Percentiles rank a stretch among this genome's conserved stretches.
Conservation (phyloP, 768 basidiomycete species). For the Paxillus ammoniavirescens region DNA sequence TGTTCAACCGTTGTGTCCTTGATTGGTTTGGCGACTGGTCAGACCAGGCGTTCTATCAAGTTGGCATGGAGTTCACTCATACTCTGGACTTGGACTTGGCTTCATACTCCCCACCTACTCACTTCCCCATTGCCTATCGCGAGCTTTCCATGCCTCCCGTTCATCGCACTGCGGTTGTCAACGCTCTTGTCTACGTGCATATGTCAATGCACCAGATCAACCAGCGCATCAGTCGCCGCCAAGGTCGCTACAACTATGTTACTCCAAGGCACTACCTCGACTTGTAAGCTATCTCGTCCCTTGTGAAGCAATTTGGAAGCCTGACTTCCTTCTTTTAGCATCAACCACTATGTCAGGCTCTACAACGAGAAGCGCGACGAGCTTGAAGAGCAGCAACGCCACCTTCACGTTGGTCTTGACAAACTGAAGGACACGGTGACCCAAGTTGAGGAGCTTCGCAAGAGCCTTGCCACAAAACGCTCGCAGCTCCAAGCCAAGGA, state of each 20-base stretch:
- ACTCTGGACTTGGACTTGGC: constrained; percentile 89
- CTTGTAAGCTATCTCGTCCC: constrained; percentile 67
- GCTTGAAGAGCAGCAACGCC: constrained; percentile 96
- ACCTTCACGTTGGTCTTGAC: constrained; percentile 96
- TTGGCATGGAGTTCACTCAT: constrained; percentile 94
- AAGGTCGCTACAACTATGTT: constrained; percentile 95
- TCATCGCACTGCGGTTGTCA: constrained; percentile 89
- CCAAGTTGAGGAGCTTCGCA: constrained; percentile 94
- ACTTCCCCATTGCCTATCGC: constrained; percentile 90
- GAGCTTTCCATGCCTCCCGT: constrained; percentile 81
- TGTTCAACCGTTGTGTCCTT: constrained; percentile 98
- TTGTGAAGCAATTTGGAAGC: neutral
- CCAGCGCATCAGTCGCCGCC: constrained; percentile 81
- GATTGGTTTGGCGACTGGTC: constrained; percentile 99
- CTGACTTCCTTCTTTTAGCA: constrained; percentile 46
- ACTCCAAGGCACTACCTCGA: constrained; percentile 98
- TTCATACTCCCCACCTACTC: constrained; percentile 71
- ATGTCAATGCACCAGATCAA: constrained; percentile 88
- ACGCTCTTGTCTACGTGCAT: constrained; percentile 91
- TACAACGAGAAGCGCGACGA: constrained; percentile 97
- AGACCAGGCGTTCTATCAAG: constrained; percentile 97
- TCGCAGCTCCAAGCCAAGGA: constrained; percentile 92
- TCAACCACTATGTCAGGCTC: constrained; percentile 94
- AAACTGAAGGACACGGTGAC: constrained; percentile 94
- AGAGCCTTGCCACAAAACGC: constrained; percentile 92